These are phyloP conservation scores for Didymella pomorum DNA, from an alignment of 2,329 filamentous ascomycete genomes.

Conservation along the genomic window DNA sequence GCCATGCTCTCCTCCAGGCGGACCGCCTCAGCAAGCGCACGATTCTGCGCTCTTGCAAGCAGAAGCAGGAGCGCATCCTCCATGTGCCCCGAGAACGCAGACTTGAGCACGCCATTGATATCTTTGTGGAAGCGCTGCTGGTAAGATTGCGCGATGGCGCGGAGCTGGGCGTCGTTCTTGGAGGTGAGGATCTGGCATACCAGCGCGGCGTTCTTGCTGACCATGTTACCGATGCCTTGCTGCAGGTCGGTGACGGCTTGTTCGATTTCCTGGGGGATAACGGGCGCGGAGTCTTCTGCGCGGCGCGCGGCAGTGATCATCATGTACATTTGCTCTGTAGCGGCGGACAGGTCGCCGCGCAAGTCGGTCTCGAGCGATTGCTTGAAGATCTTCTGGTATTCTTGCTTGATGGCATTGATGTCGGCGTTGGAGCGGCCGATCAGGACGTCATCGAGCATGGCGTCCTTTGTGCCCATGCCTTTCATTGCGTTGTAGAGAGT, in stretches of 20 bases:
- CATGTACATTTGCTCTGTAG: slow-evolving; percentile 85
- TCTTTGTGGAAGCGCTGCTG: slow-evolving; percentile 73
- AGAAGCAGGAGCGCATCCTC: slow-evolving; percentile 82
- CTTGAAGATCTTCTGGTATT: slow-evolving; percentile 74
- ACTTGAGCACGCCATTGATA: slow-evolving; percentile 77
- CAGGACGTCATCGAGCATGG: slow-evolving; percentile 84
- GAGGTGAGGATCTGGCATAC: slow-evolving; percentile 81
- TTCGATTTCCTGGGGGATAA: slow-evolving; percentile 76
- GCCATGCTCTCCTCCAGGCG: slow-evolving; percentile 88
- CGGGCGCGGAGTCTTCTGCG: slow-evolving; percentile 78
- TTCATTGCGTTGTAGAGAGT: slow-evolving; percentile 75
- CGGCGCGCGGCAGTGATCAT: slow-evolving; percentile 79
- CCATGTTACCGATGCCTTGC: slow-evolving; percentile 68
- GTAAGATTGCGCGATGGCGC: slow-evolving; percentile 81
- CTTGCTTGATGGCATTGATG: slow-evolving; percentile 81
- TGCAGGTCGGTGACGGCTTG: slow-evolving; percentile 80
- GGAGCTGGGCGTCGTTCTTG: slow-evolving; percentile 82
- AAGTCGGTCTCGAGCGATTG: slow-evolving; percentile 75
- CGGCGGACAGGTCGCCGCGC: slow-evolving; percentile 80
- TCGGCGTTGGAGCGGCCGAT: slow-evolving; percentile 87
- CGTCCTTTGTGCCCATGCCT: slow-evolving; percentile 86
- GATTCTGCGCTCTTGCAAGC: slow-evolving; percentile 78
- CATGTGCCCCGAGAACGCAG: slow-evolving; percentile 93
- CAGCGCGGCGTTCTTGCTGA: slow-evolving; percentile 76
- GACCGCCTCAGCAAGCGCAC: slow-evolving; percentile 81